phyloP scores from a whole-genome alignment of 441 rosid genomes.

The Erodium texanum region DNA sequence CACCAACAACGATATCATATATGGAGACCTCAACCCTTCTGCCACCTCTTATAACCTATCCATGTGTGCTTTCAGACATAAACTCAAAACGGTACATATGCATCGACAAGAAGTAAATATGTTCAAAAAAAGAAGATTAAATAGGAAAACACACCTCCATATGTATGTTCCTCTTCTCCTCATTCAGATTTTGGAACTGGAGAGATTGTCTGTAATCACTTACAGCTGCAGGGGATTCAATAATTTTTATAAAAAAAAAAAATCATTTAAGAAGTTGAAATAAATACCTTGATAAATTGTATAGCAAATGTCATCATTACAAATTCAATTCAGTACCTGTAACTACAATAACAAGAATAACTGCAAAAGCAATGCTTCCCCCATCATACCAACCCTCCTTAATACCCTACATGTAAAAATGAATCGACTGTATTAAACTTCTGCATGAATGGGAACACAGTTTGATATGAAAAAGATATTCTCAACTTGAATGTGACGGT shows the following conservation, averaged over 20 bases:
- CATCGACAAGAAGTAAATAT: background rate
- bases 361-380: constrained; percentile 97
- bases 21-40: constrained; percentile 87
- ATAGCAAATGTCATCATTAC: background rate
- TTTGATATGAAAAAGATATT: background rate
- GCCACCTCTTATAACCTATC: constrained; percentile 81
- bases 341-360: constrained; percentile 79
- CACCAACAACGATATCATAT: constrained; percentile 89
- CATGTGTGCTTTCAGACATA: constrained; percentile 14
- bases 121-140: constrained; percentile 2
- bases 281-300: background rate
- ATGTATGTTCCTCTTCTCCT: constrained; percentile 90
- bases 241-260: constrained; percentile 8
- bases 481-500: background rate
- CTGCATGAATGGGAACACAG: background rate
- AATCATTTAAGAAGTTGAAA: background rate
- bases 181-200: constrained; percentile 89
- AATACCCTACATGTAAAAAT: constrained; percentile 46
- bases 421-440: background rate
- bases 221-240: constrained; percentile 46
- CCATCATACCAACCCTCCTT: constrained; percentile 99
- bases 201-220: constrained; percentile 96
- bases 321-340: constrained; percentile 48
- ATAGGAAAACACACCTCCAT: constrained; percentile 47
- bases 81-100: constrained; percentile 12